Conservation (phyloP, 2,329 filamentous ascomycete species). For the Colletotrichum sp. region DNA sequence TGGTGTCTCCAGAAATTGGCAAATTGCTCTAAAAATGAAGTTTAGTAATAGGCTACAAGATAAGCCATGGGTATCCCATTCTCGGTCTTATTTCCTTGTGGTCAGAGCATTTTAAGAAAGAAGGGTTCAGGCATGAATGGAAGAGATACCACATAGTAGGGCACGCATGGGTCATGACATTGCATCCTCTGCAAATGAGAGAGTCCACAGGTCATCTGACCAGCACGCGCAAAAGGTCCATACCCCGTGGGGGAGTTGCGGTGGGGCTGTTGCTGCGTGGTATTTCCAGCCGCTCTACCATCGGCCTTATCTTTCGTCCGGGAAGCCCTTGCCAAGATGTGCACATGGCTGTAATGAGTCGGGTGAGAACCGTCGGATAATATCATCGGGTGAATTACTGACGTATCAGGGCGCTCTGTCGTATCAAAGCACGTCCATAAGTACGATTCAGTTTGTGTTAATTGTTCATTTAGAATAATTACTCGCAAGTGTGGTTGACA, state of each 20-base stretch:
- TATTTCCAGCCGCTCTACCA: not conserved
- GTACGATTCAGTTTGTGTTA: not conserved
- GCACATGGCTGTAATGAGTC: not conserved
- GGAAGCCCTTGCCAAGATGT: not conserved
- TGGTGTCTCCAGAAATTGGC: not conserved
- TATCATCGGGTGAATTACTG: not conserved
- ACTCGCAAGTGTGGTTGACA: not conserved
- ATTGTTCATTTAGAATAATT: not conserved
- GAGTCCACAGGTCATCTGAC: not conserved
- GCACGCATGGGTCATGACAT: not conserved
- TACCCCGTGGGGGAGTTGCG: not conserved
- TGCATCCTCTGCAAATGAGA: not conserved
- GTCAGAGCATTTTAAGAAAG: not conserved
- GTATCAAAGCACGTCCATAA: not conserved
- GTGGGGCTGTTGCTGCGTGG: not conserved
- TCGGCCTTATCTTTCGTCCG: not conserved
- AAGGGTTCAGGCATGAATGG: not conserved
- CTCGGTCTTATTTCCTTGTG: not conserved
- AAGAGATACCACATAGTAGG: not conserved
- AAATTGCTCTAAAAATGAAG: not conserved
- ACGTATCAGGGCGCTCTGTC: not conserved
- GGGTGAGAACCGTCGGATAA: not conserved
- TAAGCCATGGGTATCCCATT: not conserved
- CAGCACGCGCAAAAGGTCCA: not conserved
- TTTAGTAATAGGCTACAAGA: not conserved